A percentile compares a stretch with the other conserved stretches of the same genome.
Evolutionary conservation across 345 rosid genomes (phyloP).

Genomic region (Xanthoceras sorbifolium): DNA sequence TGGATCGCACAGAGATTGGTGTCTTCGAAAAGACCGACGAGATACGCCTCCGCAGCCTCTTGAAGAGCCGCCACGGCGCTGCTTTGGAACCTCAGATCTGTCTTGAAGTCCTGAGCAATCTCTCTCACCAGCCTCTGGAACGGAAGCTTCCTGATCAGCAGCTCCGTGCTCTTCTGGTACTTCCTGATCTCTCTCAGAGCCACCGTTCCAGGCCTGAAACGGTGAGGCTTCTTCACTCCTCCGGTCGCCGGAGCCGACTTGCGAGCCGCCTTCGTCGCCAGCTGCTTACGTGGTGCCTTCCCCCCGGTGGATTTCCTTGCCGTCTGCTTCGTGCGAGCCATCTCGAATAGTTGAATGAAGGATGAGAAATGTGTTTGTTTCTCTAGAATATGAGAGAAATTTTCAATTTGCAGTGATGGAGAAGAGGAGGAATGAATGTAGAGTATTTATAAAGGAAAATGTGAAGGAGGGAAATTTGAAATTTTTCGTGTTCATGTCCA

Average conservation of each 20-base stretch:
- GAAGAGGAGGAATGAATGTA: background rate
- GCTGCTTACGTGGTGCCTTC: conserved; percentile 63
- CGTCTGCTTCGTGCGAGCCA: conserved; percentile 71
- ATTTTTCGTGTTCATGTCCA: background rate
- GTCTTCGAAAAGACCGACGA: conserved; percentile 52
- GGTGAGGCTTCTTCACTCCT: conserved; percentile 71
- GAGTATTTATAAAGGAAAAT: background rate
- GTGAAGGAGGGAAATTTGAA: background rate
- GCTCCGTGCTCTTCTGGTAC: conserved; percentile 61
- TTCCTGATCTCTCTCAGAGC: conserved; percentile 58
- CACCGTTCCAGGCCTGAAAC: conserved; percentile 63
- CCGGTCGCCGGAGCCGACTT: conserved; percentile 67
- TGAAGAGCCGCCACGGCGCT: conserved; percentile 58
- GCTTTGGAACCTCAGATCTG: conserved; percentile 58
- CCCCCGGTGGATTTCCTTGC: conserved; percentile 67
- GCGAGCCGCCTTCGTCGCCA: conserved; percentile 64
- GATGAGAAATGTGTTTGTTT: background rate
- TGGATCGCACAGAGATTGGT: conserved; percentile 60
- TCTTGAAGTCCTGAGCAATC: conserved; percentile 66
- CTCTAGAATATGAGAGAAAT: background rate
- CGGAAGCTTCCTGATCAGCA: conserved; percentile 56
- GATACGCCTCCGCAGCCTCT: conserved; percentile 58
- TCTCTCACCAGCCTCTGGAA: conserved; percentile 58
- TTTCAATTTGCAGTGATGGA: background rate
- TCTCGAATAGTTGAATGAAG: background rate